Percentiles rank a stretch among this genome's conserved stretches.
Conservation (phyloP, 768 basidiomycete genomes). For the Boletus sp. region DNA sequence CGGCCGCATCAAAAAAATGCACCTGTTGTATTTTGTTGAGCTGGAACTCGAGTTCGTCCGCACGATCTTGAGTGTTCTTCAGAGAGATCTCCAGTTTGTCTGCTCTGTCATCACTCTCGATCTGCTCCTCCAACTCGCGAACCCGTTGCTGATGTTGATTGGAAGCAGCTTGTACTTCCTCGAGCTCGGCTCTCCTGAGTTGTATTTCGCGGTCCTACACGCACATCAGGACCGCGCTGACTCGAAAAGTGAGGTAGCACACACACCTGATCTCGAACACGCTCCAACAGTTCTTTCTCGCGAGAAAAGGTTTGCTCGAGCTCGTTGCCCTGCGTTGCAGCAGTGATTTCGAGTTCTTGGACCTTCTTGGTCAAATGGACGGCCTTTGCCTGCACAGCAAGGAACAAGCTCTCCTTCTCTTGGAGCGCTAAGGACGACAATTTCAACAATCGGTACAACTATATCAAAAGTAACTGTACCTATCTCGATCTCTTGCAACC, state of each 20-base stretch:
- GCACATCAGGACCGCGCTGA: background rate
- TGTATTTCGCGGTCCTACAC: conserved; percentile 73
- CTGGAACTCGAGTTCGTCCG: conserved; percentile 81
- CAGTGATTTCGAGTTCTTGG: conserved; percentile 40
- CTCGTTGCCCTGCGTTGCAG: conserved; percentile 38
- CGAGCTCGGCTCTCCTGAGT: conserved; percentile 49
- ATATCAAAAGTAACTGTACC: conserved; percentile 41
- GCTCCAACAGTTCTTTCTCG: conserved; percentile 50
- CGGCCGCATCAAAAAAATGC: conserved; percentile 8
- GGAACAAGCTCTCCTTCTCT: conserved; percentile 39
- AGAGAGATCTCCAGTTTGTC: conserved; percentile 70
- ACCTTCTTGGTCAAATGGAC: conserved; percentile 41
- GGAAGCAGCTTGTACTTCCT: conserved; percentile 51
- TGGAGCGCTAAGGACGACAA: conserved; percentile 38
- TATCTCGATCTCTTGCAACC: conserved; percentile 55
- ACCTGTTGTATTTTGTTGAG: conserved; percentile 79
- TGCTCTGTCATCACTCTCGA: conserved; percentile 78
- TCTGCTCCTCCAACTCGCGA: conserved; percentile 75
- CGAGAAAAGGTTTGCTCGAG: conserved; percentile 37
- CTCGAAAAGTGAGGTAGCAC: background rate
- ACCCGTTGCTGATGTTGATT: conserved; percentile 55
- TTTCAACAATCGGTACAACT: background rate
- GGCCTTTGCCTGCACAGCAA: conserved; percentile 41
- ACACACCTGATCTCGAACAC: conserved; percentile 31
- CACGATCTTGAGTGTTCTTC: conserved; percentile 76